phyloP scores from a whole-genome alignment of 768 basidiomycete genomes.

The Leccinum sublutescens region DNA sequence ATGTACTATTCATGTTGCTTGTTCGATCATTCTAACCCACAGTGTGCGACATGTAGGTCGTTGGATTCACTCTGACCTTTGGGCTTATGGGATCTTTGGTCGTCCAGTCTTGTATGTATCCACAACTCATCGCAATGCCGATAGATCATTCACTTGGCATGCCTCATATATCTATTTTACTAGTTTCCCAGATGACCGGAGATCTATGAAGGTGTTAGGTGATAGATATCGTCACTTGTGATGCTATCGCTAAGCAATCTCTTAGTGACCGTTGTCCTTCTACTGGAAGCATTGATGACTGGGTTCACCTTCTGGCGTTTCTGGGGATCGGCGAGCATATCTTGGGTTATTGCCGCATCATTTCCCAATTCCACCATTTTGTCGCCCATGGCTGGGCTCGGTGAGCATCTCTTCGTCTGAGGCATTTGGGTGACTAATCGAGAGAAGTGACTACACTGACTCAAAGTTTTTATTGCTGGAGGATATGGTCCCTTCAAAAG shows the following conservation, averaged over 20 bases:
- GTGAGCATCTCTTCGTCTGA: no score
- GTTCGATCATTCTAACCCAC: background rate
- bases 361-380: background rate
- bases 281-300: background rate
- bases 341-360: no score
- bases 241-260: background rate
- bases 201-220: background rate
- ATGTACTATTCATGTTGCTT: background rate
- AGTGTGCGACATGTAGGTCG: background rate
- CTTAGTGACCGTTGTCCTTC: background rate
- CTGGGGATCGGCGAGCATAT: background rate
- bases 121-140: no score
- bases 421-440: no score
- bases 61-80: constrained; percentile 19
- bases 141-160: background rate
- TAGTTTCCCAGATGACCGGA: background rate
- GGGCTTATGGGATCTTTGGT: constrained; percentile 8
- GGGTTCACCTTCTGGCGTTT: background rate
- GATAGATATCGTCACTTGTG: background rate
- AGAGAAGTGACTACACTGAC: no score
- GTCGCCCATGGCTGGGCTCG: background rate
- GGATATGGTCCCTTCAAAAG: no score
- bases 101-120: background rate
- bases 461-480: no score
- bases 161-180: background rate